Percentiles rank a stretch among this genome's conserved stretches.
phyloP scores from a whole-genome alignment of 2,329 filamentous ascomycete species.

The Cercospora sp. region DNA sequence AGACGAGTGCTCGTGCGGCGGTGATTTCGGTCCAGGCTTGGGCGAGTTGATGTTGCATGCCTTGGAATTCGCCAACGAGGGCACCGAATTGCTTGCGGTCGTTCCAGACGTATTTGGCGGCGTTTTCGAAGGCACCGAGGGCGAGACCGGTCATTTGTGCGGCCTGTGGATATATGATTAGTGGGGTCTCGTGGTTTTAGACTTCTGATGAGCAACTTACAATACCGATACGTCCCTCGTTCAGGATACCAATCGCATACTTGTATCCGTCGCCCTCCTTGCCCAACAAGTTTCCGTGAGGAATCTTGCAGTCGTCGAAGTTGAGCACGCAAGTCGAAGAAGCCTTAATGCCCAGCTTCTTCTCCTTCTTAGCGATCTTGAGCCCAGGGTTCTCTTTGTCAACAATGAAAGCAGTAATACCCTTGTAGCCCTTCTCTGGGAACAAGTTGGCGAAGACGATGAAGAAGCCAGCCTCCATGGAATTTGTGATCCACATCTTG shows the following conservation, averaged over 20 bases:
- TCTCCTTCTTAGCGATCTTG: conserved; percentile 98
- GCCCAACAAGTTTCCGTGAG: conserved; percentile 83
- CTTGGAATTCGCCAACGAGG: conserved; percentile 94
- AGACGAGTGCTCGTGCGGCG: conserved; percentile 87
- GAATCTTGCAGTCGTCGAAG: conserved; percentile 93
- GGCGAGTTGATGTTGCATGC: conserved; percentile 98
- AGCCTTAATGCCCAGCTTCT: conserved; percentile 96
- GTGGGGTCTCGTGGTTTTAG: too few species aligned
- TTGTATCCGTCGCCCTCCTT: conserved; percentile 93
- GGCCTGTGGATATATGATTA: conserved; percentile 37
- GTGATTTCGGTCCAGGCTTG: conserved; percentile 93
- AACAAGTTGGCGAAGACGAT: conserved; percentile 98
- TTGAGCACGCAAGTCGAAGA: conserved; percentile 96
- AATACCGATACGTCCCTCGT: conserved; percentile 96
- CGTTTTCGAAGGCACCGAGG: conserved; percentile 92
- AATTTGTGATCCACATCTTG: conserved; percentile 99
- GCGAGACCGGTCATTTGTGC: conserved; percentile 98
- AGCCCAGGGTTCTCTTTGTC: conserved; percentile 89
- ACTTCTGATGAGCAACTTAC: conserved; percentile 40
- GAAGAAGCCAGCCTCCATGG: conserved; percentile 89
- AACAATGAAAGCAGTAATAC: conserved; percentile 92
- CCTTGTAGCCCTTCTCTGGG: conserved; percentile 89
- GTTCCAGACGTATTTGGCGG: conserved; percentile 93
- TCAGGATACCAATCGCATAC: conserved; percentile 90
- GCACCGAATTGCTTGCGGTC: conserved; percentile 96